Conservation (phyloP, 1,284 basidiomycete genomes). For the Rhodotorula glutinis region DNA sequence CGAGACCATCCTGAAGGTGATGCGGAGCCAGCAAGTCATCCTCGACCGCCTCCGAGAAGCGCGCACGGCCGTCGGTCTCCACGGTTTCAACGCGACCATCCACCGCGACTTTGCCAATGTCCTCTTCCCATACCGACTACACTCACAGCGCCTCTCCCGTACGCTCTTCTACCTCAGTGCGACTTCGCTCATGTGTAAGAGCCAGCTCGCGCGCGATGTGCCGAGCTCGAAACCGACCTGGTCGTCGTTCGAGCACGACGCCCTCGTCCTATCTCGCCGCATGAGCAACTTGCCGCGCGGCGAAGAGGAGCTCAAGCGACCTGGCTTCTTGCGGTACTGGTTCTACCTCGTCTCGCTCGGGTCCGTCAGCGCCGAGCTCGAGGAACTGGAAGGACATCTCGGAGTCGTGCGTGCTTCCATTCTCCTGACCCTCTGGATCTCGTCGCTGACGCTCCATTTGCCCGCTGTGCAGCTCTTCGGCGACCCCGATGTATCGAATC, state of each 20-base stretch:
- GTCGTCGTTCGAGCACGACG: constrained; percentile 32
- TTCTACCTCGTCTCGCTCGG: constrained; percentile 36
- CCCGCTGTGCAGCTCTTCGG: constrained; percentile 19
- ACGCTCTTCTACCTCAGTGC: constrained; percentile 34
- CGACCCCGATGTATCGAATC: constrained; percentile 25
- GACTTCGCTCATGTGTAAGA: constrained; percentile 29
- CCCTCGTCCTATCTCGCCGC: constrained; percentile 27
- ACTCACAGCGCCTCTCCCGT: constrained; percentile 32
- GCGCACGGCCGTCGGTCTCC: constrained; percentile 25
- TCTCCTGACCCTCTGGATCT: not conserved
- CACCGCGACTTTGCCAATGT: constrained; percentile 33
- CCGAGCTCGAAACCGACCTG: constrained; percentile 32
- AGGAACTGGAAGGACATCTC: constrained; percentile 29
- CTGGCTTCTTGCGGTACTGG: constrained; percentile 33
- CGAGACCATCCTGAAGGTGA: constrained; percentile 26
- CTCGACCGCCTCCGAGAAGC: constrained; percentile 32
- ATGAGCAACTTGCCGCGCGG: constrained; percentile 27
- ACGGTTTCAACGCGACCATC: constrained; percentile 27
- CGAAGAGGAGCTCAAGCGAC: constrained; percentile 26
- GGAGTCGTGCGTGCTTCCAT: constrained; percentile 12
- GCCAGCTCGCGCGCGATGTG: constrained; percentile 31
- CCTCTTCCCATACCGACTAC: constrained; percentile 35
- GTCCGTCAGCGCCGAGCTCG: constrained; percentile 28
- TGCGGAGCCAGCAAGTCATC: constrained; percentile 29
- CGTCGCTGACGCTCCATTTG: not conserved